Evolutionary conservation across 208 protist genomes (phyloP).

Genomic region (Trypanosoma cruzi): DNA sequence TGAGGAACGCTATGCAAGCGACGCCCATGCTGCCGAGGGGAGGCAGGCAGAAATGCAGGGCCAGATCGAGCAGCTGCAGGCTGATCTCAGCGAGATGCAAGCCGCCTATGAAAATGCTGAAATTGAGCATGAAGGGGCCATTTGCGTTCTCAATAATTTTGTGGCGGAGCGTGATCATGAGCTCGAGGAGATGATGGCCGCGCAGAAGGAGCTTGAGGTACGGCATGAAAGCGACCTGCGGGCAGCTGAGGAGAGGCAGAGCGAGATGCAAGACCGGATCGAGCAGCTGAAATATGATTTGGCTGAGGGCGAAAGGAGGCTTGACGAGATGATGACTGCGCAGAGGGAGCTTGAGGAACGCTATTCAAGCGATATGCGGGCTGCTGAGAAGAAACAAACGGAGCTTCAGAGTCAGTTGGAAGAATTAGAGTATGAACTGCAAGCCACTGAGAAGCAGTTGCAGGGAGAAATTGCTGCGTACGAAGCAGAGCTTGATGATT

Average conservation of each 20-base stretch:
- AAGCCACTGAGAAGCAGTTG: slow-evolving; percentile 33
- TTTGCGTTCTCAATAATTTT: slow-evolving; percentile 27
- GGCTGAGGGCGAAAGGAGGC: slow-evolving; percentile 7
- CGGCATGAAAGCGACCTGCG: slow-evolving; percentile 6
- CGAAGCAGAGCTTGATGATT: slow-evolving; percentile 23
- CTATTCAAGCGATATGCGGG: slow-evolving; percentile 11
- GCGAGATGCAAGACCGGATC: neutral
- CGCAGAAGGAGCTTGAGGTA: slow-evolving; percentile 30
- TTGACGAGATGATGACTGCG: slow-evolving; percentile 16
- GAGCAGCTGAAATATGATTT: neutral
- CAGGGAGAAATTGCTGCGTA: slow-evolving; percentile 31
- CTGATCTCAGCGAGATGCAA: too few species aligned
- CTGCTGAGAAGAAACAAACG: slow-evolving; percentile 26
- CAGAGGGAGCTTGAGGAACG: slow-evolving; percentile 25
- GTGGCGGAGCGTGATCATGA: too few species aligned
- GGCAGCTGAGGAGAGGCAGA: slow-evolving; percentile 20
- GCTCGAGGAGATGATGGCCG: slow-evolving; percentile 15
- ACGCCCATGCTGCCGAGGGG: slow-evolving; percentile 23
- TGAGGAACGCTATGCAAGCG: slow-evolving; percentile 14
- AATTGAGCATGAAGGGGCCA: too few species aligned
- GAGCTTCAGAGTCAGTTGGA: slow-evolving; percentile 31
- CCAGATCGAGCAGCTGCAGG: slow-evolving; percentile 35
- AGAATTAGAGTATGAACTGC: slow-evolving; percentile 35
- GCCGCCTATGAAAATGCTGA: too few species aligned
- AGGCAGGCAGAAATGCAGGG: slow-evolving; percentile 19